These are phyloP conservation scores for Ceratobasidium theobromae DNA, from an alignment of 1,284 basidiomycete species.

Conservation along the genomic window DNA sequence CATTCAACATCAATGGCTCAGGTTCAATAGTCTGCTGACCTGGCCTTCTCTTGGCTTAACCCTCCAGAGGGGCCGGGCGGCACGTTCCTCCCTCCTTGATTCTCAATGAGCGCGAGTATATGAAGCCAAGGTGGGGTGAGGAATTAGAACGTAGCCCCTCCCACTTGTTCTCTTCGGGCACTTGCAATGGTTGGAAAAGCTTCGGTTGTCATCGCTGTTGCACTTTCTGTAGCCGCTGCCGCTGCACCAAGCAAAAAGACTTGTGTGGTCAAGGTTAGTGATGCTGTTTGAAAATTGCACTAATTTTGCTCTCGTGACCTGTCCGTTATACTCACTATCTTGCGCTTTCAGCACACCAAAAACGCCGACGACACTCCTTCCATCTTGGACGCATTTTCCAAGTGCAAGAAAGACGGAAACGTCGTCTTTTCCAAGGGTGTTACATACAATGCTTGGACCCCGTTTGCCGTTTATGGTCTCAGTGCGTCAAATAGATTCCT, in stretches of 20 bases:
- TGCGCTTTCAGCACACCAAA: conserved; percentile 26
- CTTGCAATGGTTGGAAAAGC: conserved; percentile 22
- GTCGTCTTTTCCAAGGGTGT: conserved; percentile 47
- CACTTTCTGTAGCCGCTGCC: conserved; percentile 5
- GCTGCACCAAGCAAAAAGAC: conserved; percentile 14
- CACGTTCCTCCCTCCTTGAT: background rate
- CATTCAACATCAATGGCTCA: background rate
- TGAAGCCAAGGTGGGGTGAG: background rate
- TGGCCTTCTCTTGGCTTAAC: conserved; percentile 22
- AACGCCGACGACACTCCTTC: conserved; percentile 47
- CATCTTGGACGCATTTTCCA: conserved; percentile 46
- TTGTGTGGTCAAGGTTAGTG: conserved; percentile 26
- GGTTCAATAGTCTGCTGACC: conserved; percentile 26
- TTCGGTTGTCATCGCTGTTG: conserved; percentile 24
- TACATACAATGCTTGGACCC: conserved; percentile 49
- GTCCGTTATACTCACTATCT: background rate
- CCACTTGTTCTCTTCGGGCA: background rate
- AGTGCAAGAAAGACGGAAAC: conserved; percentile 46
- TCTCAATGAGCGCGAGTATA: conserved; percentile 12
- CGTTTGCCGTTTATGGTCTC: conserved; percentile 44
- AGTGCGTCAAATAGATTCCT: conserved; percentile 40
- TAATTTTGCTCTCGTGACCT: background rate
- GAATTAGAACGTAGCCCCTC: background rate
- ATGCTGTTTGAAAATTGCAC: background rate
- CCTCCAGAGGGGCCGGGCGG: conserved; percentile 18